phyloP scores from a whole-genome alignment of 192 early-diverging fungal species.

The Dissophora ornata region DNA sequence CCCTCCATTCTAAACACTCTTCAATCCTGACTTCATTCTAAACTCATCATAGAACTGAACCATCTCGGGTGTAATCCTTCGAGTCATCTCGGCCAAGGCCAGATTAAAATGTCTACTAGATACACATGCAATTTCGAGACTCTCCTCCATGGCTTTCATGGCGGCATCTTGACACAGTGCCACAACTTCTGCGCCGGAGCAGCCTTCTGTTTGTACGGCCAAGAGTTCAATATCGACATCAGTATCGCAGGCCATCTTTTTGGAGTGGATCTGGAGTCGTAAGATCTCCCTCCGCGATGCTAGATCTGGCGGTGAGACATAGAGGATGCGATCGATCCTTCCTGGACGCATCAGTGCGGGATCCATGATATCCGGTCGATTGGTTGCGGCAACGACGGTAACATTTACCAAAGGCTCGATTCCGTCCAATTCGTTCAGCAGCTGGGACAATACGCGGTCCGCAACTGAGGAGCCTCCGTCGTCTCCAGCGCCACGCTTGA shows the following conservation, averaged over 20 bases:
- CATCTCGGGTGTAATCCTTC: constrained; percentile 92
- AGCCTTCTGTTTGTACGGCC: constrained; percentile 83
- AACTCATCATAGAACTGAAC: constrained; percentile 89
- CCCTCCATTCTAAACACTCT: constrained; percentile 48
- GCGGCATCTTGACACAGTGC: constrained; percentile 95
- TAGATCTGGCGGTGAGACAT: constrained; percentile 90
- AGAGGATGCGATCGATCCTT: constrained; percentile 93
- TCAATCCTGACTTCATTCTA: constrained; percentile 61
- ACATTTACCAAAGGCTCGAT: constrained; percentile 96
- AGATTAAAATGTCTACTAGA: constrained; percentile 70
- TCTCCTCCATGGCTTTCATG: constrained; percentile 90
- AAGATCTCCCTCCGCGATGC: constrained; percentile 85
- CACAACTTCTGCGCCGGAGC: constrained; percentile 95
- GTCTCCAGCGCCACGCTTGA: constrained; percentile 74
- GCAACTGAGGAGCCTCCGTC: constrained; percentile 85
- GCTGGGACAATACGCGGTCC: constrained; percentile 94
- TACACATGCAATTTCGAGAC: constrained; percentile 63
- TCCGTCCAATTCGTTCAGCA: constrained; percentile 95
- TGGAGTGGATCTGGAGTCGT: constrained; percentile 67
- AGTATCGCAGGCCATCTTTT: constrained; percentile 74
- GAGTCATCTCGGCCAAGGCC: constrained; percentile 69
- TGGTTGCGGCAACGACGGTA: constrained; percentile 97
- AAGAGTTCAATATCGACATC: constrained; percentile 78
- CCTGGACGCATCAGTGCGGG: constrained; percentile 92
- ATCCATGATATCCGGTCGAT: constrained; percentile 98